Evolutionary conservation across 2,329 filamentous ascomycete genomes (phyloP).

Genomic region (Alternaria sp.): DNA sequence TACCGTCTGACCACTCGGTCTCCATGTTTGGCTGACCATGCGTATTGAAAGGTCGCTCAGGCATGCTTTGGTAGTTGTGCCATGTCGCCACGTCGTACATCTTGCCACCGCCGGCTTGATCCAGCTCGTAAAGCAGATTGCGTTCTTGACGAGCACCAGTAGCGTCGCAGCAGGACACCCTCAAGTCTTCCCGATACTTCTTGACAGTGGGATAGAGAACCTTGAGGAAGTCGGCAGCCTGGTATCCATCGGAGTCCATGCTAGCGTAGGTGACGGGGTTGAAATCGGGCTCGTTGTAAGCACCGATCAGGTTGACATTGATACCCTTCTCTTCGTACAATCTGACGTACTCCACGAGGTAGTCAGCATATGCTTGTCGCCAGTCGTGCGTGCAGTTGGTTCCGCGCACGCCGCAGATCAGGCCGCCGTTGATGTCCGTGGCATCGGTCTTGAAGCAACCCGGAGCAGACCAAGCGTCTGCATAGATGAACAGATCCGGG

Average conservation of each 20-base stretch:
- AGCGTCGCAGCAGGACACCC: constrained; percentile 52
- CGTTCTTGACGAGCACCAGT: constrained; percentile 35
- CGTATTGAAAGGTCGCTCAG: constrained; percentile 50
- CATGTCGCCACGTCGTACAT: constrained; percentile 48
- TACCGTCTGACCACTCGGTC: constrained; percentile 57
- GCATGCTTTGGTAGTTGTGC: constrained; percentile 51
- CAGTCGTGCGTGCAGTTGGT: constrained; percentile 51
- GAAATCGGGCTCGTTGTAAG: constrained; percentile 54
- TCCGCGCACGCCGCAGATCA: constrained; percentile 51
- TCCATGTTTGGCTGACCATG: constrained; percentile 54
- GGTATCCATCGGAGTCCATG: constrained; percentile 54
- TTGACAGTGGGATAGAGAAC: constrained; percentile 51
- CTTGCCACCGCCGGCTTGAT: constrained; percentile 41
- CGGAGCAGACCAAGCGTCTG: constrained; percentile 57
- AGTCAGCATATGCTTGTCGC: constrained; percentile 56
- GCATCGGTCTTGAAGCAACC: constrained; percentile 58
- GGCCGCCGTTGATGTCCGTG: constrained; percentile 51
- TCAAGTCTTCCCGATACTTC: constrained; percentile 36
- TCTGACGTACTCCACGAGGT: constrained; percentile 54
- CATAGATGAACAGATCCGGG: constrained; percentile 52
- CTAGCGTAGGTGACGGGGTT: constrained; percentile 48
- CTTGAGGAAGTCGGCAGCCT: constrained; percentile 58
- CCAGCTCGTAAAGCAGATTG: constrained; percentile 31
- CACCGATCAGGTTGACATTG: constrained; percentile 48
- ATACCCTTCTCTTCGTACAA: constrained; percentile 50